A percentile compares a stretch with the other conserved stretches of the same genome.
These are phyloP conservation scores for Schizopora paradoxa DNA, from an alignment of 1,284 basidiomycete species.

Conservation along the genomic window DNA sequence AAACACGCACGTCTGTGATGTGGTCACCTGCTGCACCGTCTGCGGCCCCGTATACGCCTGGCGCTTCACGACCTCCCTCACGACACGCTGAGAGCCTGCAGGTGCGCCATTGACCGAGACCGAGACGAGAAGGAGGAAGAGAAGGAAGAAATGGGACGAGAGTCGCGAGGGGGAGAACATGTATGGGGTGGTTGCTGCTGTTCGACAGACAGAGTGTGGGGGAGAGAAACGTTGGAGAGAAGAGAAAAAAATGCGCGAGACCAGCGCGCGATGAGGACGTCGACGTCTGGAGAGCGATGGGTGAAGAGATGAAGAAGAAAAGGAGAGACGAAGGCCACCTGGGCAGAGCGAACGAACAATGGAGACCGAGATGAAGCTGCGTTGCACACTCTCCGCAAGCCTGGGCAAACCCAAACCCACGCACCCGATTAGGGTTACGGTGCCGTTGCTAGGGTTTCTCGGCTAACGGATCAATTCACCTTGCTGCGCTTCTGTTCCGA, in stretches of 20 bases:
- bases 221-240: conserved; percentile 16
- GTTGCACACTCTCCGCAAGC: too few species aligned
- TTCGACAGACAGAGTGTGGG: conserved; percentile 15
- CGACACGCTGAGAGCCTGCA: conserved; percentile 4
- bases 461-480: too few species aligned
- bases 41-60: conserved; percentile 9
- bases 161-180: conserved; percentile 32
- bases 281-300: conserved; percentile 29
- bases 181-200: conserved; percentile 17
- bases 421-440: too few species aligned
- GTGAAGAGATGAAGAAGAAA: conserved; percentile 27
- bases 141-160: conserved; percentile 4
- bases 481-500: too few species aligned
- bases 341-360: conserved; percentile 36
- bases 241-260: conserved; percentile 31
- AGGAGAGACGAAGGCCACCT: conserved; percentile 51
- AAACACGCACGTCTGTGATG: conserved; percentile 19
- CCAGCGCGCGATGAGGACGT: conserved; percentile 51
- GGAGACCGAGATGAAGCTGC: conserved; percentile 20
- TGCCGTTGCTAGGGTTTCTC: too few species aligned
- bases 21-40: conserved; percentile 14
- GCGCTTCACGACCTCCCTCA: conserved; percentile 9
- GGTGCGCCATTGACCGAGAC: conserved; percentile 9
- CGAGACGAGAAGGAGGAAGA: conserved; percentile 6
- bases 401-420: too few species aligned